Evolutionary conservation across 2,329 filamentous ascomycete species (phyloP).

Genomic region (Penicillium oxalicum): DNA sequence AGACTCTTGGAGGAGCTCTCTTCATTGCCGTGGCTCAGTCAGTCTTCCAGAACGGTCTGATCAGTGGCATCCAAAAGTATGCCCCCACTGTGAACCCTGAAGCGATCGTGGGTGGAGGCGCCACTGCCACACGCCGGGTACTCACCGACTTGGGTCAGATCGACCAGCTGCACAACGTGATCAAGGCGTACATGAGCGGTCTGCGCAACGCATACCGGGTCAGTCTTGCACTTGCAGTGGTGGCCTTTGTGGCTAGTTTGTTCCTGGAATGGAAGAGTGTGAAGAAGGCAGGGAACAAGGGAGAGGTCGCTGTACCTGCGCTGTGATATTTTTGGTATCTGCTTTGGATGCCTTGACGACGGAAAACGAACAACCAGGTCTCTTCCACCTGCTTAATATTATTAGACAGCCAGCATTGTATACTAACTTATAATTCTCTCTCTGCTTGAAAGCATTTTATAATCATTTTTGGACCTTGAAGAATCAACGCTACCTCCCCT

Average conservation of each 20-base stretch:
- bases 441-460: no score
- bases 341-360: not conserved
- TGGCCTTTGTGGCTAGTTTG: slow-evolving; percentile 14
- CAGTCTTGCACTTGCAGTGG: slow-evolving; percentile 16
- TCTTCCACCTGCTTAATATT: no score
- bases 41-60: slow-evolving; percentile 25
- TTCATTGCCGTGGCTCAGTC: slow-evolving; percentile 29
- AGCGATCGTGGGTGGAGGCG: slow-evolving; percentile 15
- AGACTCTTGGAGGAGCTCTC: slow-evolving; percentile 27
- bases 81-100: slow-evolving; percentile 5
- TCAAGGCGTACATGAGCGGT: slow-evolving; percentile 18
- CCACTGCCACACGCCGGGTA: slow-evolving; percentile 16
- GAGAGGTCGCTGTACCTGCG: slow-evolving; percentile 8
- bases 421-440: no score
- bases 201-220: slow-evolving; percentile 18
- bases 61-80: slow-evolving; percentile 12
- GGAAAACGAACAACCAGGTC: no score
- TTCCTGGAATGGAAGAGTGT: slow-evolving; percentile 24
- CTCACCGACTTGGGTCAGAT: slow-evolving; percentile 5
- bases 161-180: slow-evolving; percentile 15
- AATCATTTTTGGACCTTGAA: no score
- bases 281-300: slow-evolving; percentile 13
- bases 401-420: no score
- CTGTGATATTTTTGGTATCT: slow-evolving; percentile 1
- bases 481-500: no score